A percentile compares a stretch with the other conserved stretches of the same genome.
Conservation (phyloP, 495 filamentous ascomycete species). For the Lasiosphaeria ovina region DNA sequence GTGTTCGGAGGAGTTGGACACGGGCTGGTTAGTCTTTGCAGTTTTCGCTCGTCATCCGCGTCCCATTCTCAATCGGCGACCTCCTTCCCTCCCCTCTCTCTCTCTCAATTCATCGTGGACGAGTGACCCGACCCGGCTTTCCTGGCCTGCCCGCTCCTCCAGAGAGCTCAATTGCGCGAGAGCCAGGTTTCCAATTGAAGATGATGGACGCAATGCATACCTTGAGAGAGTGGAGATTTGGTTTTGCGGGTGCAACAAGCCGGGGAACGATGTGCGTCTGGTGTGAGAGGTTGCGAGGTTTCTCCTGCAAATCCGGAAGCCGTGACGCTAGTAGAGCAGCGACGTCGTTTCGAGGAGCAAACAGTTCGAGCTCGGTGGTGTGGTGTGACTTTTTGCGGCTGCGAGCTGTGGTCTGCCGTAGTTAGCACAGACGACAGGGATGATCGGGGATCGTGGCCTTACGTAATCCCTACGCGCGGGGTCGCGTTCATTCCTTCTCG, state of each 20-base stretch:
- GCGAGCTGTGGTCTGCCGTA: neutral
- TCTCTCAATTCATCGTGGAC: neutral
- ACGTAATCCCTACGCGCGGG: neutral
- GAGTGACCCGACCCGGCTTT: too few relatives aligned
- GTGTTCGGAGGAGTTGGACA: slow-evolving; percentile 1
- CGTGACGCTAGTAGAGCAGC: slow-evolving; percentile 15
- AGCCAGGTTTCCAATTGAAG: neutral
- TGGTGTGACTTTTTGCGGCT: slow-evolving; percentile 19
- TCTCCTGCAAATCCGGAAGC: slow-evolving; percentile 14
- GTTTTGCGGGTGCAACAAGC: neutral
- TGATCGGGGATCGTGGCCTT: neutral
- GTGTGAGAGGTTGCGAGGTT: slow-evolving; percentile 19
- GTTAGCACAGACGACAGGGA: neutral
- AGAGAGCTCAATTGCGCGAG: neutral
- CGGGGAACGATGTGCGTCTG: neutral
- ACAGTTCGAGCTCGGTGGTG: slow-evolving; percentile 10
- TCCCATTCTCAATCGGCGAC: too few relatives aligned
- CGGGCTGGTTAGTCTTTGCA: neutral
- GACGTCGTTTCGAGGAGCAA: slow-evolving; percentile 1
- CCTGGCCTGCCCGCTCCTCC: too few relatives aligned
- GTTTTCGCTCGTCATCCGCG: neutral
- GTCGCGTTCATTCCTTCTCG: too few relatives aligned
- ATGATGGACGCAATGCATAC: neutral
- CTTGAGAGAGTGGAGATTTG: slow-evolving; percentile 1
- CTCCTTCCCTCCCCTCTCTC: neutral